These are phyloP conservation scores for Eucalyptus curtisii DNA, from an alignment of 345 rosid species.

Conservation along the genomic window DNA sequence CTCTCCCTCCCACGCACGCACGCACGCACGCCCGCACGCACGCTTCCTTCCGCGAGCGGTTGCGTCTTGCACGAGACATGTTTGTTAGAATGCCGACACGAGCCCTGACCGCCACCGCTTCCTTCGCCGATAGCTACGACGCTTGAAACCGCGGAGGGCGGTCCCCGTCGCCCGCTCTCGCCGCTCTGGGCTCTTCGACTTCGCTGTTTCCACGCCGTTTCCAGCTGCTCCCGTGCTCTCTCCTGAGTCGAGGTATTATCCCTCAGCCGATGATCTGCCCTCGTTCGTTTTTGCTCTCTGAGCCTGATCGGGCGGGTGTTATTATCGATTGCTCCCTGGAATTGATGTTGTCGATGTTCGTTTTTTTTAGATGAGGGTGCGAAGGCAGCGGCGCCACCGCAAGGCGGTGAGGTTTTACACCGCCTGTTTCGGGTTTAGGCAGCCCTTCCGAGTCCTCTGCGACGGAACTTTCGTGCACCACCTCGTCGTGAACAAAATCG, in stretches of 20 bases:
- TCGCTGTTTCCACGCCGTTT: background rate
- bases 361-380: slow-evolving; percentile 42
- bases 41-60: background rate
- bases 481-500: slow-evolving; percentile 33
- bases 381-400: slow-evolving; percentile 78
- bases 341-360: background rate
- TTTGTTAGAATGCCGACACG: background rate
- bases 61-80: background rate
- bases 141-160: background rate
- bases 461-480: slow-evolving; percentile 85
- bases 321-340: background rate
- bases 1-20: rapidly evolving
- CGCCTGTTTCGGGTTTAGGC: slow-evolving; percentile 61
- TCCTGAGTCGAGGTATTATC: background rate
- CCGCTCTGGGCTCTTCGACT: background rate
- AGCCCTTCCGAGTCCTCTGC: slow-evolving; percentile 70
- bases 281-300: background rate
- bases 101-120: background rate
- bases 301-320: background rate
- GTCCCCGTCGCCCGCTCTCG: background rate
- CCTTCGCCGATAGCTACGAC: background rate
- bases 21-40: background rate
- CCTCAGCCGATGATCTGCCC: background rate
- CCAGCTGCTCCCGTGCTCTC: background rate
- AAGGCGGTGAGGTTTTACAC: slow-evolving; percentile 63